Evolutionary conservation across 306 rosid genomes (phyloP).

Genomic region (Casuarina cunninghamiana): DNA sequence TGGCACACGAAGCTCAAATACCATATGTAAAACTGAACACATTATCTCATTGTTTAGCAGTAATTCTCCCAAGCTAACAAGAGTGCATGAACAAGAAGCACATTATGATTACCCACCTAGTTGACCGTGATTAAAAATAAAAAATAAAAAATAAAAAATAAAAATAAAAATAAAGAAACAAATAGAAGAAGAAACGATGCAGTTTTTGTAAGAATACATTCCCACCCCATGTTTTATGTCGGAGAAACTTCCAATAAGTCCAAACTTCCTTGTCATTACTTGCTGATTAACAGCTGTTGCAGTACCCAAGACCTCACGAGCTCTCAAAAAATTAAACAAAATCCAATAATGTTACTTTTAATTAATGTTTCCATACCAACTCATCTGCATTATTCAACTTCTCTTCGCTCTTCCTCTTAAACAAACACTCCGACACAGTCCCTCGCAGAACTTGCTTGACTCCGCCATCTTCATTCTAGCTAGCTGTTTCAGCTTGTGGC

Average conservation of each 20-base stretch:
- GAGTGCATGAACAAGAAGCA: slow-evolving; percentile 1
- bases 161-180: slow-evolving; percentile 8
- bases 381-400: slow-evolving; percentile 39
- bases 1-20: slow-evolving; percentile 24
- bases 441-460: slow-evolving; percentile 23
- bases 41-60: neutral
- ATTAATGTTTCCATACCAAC: slow-evolving; percentile 36
- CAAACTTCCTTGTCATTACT: slow-evolving; percentile 61
- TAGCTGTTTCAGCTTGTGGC: slow-evolving; percentile 28
- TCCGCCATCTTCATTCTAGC: slow-evolving; percentile 21
- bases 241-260: slow-evolving; percentile 70
- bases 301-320: slow-evolving; percentile 54
- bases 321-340: slow-evolving; percentile 29
- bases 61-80: neutral
- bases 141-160: neutral
- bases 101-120: neutral
- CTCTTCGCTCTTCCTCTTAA: slow-evolving; percentile 42
- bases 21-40: neutral
- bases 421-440: slow-evolving; percentile 24
- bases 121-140: no score
- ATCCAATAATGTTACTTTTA: slow-evolving; percentile 34
- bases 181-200: slow-evolving; percentile 31
- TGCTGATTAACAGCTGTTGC: slow-evolving; percentile 50
- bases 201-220: slow-evolving; percentile 48
- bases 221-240: slow-evolving; percentile 85